phyloP scores from a whole-genome alignment of 768 basidiomycete genomes.

The Lentinus brumalis region DNA sequence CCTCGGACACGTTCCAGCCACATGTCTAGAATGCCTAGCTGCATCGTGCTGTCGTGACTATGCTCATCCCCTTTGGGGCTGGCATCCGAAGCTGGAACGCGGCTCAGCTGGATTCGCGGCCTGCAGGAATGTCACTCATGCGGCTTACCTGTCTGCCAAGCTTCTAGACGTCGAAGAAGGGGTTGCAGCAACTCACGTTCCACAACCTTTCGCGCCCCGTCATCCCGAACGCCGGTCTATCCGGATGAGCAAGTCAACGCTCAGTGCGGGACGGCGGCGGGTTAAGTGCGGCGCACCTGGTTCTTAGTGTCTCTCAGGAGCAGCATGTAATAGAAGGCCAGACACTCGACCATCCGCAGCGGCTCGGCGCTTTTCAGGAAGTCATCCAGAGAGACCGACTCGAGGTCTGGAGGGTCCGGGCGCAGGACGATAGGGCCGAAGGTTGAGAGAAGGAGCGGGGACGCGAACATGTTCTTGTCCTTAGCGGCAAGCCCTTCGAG shows the following conservation, averaged over 20 bases:
- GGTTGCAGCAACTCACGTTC: slow-evolving; percentile 22
- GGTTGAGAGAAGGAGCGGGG: slow-evolving; percentile 53
- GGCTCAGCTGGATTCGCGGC: too few species aligned
- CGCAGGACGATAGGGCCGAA: slow-evolving; percentile 65
- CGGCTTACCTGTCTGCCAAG: slow-evolving; percentile 21
- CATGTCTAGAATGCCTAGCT: slow-evolving; percentile 22
- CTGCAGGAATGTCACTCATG: background rate
- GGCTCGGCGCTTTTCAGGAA: slow-evolving; percentile 61
- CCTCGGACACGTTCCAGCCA: slow-evolving; percentile 21
- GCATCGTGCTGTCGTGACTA: slow-evolving; percentile 6
- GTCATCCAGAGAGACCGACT: slow-evolving; percentile 34
- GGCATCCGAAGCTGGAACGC: background rate
- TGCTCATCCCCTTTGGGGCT: background rate
- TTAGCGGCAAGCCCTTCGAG: slow-evolving; percentile 45
- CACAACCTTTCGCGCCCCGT: slow-evolving; percentile 14
- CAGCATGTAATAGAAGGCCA: slow-evolving; percentile 70
- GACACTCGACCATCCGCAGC: slow-evolving; percentile 61
- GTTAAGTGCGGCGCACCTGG: slow-evolving; percentile 38
- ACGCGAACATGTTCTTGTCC: slow-evolving; percentile 49
- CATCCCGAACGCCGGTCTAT: slow-evolving; percentile 35
- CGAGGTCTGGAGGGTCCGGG: slow-evolving; percentile 56
- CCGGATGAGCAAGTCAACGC: background rate
- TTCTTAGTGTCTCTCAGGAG: slow-evolving; percentile 60
- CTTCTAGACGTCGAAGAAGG: slow-evolving; percentile 12
- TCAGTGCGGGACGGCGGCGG: background rate